A percentile compares a stretch with the other conserved stretches of the same genome.
phyloP scores from a whole-genome alignment of 805 yeast species.

The Metschnikowia cerradonensis region DNA sequence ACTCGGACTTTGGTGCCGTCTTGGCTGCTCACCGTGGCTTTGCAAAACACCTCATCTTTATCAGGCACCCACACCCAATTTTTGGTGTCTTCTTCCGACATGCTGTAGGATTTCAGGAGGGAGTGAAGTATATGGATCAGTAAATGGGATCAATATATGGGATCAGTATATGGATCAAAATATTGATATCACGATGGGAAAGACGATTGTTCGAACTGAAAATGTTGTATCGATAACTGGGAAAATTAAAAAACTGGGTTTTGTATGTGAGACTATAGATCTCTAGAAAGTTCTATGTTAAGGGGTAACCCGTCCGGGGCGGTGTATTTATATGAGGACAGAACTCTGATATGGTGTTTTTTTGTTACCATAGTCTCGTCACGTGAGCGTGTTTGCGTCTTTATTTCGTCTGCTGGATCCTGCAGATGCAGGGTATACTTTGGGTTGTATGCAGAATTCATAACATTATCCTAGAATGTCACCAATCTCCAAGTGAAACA shows the following conservation, averaged over 20 bases:
- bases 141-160: too few relatives aligned
- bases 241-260: too few relatives aligned
- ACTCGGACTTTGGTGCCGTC: conserved; percentile 34
- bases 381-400: conserved; percentile 5
- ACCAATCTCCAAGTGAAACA: too few relatives aligned
- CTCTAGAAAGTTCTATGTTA: background rate
- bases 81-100: conserved; percentile 24
- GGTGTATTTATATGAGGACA: background rate
- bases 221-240: too few relatives aligned
- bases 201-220: too few relatives aligned
- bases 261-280: background rate
- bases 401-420: background rate
- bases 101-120: background rate
- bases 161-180: too few relatives aligned
- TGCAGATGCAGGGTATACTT: too few relatives aligned
- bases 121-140: too few relatives aligned
- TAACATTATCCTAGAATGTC: too few relatives aligned
- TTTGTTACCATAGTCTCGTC: conserved; percentile 3
- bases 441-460: background rate
- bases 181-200: too few relatives aligned
- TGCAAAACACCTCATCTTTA: conserved; percentile 49
- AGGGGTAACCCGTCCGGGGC: background rate
- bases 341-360: background rate
- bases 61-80: conserved; percentile 81
- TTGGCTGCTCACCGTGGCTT: conserved; percentile 54